phyloP scores from a whole-genome alignment of 225 moss, liverwort and hornwort genomes.

The Marchantia paleacea region DNA sequence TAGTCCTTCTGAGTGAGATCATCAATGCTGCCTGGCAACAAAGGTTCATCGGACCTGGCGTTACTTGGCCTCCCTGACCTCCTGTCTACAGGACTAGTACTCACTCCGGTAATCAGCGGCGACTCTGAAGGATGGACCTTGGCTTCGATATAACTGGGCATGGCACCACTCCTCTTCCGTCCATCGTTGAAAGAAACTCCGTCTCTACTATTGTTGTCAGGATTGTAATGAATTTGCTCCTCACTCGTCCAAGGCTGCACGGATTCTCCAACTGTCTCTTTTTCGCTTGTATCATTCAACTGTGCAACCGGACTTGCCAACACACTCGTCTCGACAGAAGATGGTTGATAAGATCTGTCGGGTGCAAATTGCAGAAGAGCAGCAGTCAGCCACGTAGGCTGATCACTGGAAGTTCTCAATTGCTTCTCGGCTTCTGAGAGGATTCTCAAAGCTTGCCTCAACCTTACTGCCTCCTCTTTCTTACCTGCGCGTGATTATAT shows the following conservation, averaged over 20 bases:
- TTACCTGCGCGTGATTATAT: constrained; percentile 36
- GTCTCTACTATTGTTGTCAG: constrained; percentile 19
- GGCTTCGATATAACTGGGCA: constrained; percentile 32
- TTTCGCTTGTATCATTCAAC: constrained; percentile 39
- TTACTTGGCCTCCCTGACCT: constrained; percentile 37
- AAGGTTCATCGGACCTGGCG: constrained; percentile 40
- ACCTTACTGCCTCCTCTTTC: constrained; percentile 76
- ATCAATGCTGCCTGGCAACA: constrained; percentile 35
- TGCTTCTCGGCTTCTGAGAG: constrained; percentile 88
- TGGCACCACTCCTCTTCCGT: constrained; percentile 26
- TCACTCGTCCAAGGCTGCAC: constrained; percentile 47
- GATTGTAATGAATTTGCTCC: constrained; percentile 27
- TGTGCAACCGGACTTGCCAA: constrained; percentile 54
- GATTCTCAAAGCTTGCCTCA: constrained; percentile 72
- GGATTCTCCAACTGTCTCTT: constrained; percentile 42
- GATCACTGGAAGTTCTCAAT: constrained; percentile 64
- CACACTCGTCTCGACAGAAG: constrained; percentile 55
- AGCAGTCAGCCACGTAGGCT: constrained; percentile 80
- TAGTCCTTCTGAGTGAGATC: constrained; percentile 53
- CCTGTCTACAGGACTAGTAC: constrained; percentile 35
- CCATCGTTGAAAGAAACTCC: constrained; percentile 25
- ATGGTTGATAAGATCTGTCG: constrained; percentile 79
- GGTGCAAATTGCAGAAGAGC: constrained; percentile 91
- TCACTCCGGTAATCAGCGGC: constrained; percentile 33
- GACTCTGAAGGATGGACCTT: constrained; percentile 46